These are phyloP conservation scores for Alternaria viburni DNA, from an alignment of 2,329 filamentous ascomycete species.

Conservation along the genomic window DNA sequence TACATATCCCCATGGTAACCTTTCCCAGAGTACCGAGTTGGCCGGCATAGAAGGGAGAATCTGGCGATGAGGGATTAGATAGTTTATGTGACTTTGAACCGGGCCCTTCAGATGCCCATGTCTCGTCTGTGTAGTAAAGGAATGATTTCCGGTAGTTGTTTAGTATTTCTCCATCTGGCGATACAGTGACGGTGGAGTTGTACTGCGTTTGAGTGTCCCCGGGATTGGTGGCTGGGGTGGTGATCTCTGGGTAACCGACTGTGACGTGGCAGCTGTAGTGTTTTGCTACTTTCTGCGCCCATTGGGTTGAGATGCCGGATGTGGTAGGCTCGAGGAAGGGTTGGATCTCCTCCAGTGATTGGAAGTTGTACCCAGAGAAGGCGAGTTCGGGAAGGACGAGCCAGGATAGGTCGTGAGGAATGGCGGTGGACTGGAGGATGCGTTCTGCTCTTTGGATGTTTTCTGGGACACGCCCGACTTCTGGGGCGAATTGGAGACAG, in stretches of 20 bases:
- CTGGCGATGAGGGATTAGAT: conserved; percentile 23
- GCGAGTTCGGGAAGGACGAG: conserved; percentile 78
- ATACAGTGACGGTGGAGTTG: conserved; percentile 66
- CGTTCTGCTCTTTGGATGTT: conserved; percentile 73
- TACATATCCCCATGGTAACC: conserved; percentile 58
- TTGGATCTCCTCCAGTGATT: conserved; percentile 68
- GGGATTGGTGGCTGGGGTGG: conserved; percentile 29
- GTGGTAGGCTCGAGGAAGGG: conserved; percentile 72
- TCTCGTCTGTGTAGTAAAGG: conserved; percentile 71
- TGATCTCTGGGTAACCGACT: conserved; percentile 74
- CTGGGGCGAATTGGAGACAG: conserved; percentile 74
- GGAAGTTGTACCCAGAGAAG: conserved; percentile 83
- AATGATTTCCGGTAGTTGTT: conserved; percentile 69
- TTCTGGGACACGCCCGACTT: conserved; percentile 71
- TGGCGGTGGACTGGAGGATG: conserved; percentile 61
- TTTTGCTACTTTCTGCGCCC: conserved; percentile 71
- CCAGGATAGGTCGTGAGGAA: conserved; percentile 63
- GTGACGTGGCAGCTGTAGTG: conserved; percentile 72
- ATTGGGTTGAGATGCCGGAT: conserved; percentile 71
- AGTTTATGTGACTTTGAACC: conserved; percentile 28
- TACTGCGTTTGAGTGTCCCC: conserved; percentile 51
- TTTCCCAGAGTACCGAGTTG: conserved; percentile 44
- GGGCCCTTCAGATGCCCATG: conserved; percentile 64
- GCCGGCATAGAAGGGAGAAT: conserved; percentile 46
- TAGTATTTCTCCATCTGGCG: conserved; percentile 60